Conservation (phyloP, 306 rosid species). For the Alnus glutinosa region DNA sequence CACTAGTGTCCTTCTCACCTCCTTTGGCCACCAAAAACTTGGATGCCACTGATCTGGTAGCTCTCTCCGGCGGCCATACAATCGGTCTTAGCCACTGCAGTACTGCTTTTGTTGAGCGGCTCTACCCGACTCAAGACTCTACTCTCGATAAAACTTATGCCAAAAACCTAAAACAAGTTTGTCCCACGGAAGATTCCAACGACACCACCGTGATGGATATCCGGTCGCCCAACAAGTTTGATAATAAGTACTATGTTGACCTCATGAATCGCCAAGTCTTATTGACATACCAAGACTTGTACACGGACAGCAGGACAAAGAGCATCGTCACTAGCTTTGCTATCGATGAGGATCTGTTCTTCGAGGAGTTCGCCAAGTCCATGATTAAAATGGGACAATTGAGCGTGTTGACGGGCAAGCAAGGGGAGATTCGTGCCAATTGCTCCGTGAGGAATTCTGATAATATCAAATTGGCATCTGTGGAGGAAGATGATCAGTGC, state of each 20-base stretch:
- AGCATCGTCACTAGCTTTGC: constrained; percentile 38
- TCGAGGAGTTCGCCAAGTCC: constrained; percentile 29
- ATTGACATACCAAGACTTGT: constrained; percentile 45
- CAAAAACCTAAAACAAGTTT: constrained; percentile 22
- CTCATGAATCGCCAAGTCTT: constrained; percentile 43
- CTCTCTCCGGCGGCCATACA: constrained; percentile 45
- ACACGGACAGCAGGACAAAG: constrained; percentile 18
- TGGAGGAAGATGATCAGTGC: constrained; percentile 15
- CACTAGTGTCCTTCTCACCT: constrained; percentile 11
- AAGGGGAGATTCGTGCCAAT: constrained; percentile 34
- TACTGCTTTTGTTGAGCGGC: constrained; percentile 14
- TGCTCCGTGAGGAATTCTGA: constrained; percentile 36
- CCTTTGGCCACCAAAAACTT: constrained; percentile 25
- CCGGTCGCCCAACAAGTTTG: constrained; percentile 34
- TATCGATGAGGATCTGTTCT: constrained; percentile 26
- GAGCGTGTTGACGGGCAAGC: constrained; percentile 26
- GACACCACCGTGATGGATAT: constrained; percentile 23
- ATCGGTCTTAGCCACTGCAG: constrained; percentile 37
- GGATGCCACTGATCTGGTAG: constrained; percentile 53
- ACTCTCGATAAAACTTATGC: constrained; percentile 35
- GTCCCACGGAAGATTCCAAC: background rate
- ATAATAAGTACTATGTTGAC: constrained; percentile 41
- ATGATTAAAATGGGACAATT: constrained; percentile 46
- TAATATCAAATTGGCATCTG: constrained; percentile 19
- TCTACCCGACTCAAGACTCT: constrained; percentile 39